phyloP scores from a whole-genome alignment of 2,329 filamentous ascomycete genomes.

The Sporothrix luriei region DNA sequence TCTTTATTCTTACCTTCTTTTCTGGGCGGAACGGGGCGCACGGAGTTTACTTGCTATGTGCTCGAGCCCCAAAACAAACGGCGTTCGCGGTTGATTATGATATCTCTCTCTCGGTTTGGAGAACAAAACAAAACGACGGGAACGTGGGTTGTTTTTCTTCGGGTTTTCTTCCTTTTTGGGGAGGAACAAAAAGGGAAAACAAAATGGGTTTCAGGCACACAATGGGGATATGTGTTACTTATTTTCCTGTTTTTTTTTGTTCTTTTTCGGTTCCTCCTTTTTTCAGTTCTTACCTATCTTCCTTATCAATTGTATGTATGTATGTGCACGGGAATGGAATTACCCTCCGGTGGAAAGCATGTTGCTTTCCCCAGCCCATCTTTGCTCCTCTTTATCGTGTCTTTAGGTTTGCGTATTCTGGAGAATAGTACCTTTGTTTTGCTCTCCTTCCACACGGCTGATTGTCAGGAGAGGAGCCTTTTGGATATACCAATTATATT shows the following conservation, averaged over 20 bases:
- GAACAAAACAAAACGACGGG: not conserved
- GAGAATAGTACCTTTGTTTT: no score
- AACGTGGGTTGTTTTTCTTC: conserved; percentile 22
- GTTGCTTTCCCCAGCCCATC: not conserved
- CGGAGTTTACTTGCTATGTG: not conserved
- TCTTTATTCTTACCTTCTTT: conserved; percentile 1
- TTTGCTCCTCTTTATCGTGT: not conserved
- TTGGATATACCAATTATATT: no score
- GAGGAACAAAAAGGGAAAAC: conserved; percentile 20
- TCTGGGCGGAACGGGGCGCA: not conserved
- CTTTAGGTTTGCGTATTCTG: no score
- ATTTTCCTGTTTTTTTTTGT: not conserved
- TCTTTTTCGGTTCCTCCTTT: not conserved
- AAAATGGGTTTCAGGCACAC: conserved; percentile 1
- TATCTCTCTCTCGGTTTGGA: not conserved
- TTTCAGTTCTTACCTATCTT: not conserved
- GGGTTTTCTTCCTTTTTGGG: not conserved
- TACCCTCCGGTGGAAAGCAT: not conserved
- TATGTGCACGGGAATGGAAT: conserved; percentile 11
- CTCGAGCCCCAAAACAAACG: conserved; percentile 8
- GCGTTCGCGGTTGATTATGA: conserved; percentile 23
- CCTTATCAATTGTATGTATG: not conserved
- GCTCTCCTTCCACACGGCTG: no score
- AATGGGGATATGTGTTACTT: conserved; percentile 4
- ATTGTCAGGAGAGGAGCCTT: no score